Evolutionary conservation across 208 protist genomes (phyloP).

Genomic region (Crithidia bombi): DNA sequence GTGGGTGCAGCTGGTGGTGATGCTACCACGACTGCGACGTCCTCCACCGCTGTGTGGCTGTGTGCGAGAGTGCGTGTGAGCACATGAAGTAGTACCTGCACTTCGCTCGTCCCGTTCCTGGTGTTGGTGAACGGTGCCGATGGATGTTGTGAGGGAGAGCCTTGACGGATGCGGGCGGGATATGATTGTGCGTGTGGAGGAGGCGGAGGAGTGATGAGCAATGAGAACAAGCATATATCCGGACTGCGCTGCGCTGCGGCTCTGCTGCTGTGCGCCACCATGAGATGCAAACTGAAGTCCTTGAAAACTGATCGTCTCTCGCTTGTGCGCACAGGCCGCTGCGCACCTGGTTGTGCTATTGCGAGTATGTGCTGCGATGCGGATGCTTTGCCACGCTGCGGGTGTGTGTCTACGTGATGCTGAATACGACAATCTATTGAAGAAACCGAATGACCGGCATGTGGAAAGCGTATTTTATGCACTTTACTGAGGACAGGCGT

Average conservation of each 20-base stretch:
- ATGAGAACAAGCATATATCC: constrained; percentile 72
- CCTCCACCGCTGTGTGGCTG: background rate
- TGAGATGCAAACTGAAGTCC: constrained; percentile 53
- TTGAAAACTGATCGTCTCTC: constrained; percentile 48
- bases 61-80: background rate
- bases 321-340: background rate
- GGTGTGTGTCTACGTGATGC: constrained; percentile 8
- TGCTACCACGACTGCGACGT: too few relatives aligned
- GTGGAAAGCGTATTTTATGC: constrained; percentile 20
- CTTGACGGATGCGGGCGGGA: background rate
- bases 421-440: constrained; percentile 19
- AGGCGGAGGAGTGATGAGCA: constrained; percentile 34
- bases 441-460: constrained; percentile 29
- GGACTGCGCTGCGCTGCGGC: constrained; percentile 24
- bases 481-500: background rate
- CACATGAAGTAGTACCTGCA: constrained; percentile 20
- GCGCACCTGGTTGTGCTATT: background rate
- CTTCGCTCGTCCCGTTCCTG: constrained; percentile 56
- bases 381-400: background rate
- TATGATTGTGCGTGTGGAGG: background rate
- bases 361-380: background rate
- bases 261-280: constrained; percentile 18
- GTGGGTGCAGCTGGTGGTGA: background rate
- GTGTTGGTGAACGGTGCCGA: constrained; percentile 33
- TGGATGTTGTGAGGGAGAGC: constrained; percentile 40